A percentile compares a stretch with the other conserved stretches of the same genome.
phyloP scores from a whole-genome alignment of 164 flowering plant genomes.

The Vitis amurensis region DNA sequence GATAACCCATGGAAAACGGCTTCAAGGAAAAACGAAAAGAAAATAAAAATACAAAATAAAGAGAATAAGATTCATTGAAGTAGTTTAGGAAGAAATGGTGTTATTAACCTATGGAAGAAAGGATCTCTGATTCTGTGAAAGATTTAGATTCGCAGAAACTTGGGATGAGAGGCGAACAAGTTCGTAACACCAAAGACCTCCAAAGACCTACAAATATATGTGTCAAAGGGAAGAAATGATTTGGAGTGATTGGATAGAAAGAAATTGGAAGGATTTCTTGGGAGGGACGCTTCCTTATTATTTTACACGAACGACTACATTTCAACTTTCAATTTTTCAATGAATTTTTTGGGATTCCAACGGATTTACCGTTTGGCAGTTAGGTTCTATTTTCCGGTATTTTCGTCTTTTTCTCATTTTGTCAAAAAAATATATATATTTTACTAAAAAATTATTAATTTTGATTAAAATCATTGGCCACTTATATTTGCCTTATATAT shows the following conservation, averaged over 20 bases:
- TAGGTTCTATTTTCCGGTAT: background rate
- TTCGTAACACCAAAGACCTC: background rate
- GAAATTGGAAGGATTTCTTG: conserved; percentile 32
- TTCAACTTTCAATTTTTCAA: background rate
- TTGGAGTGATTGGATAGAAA: conserved; percentile 1
- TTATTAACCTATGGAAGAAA: conserved; percentile 8
- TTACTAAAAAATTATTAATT: too few relatives aligned
- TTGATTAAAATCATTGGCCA: too few relatives aligned
- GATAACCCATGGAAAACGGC: too few relatives aligned
- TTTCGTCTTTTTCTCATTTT: conserved; percentile 11
- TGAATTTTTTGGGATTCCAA: conserved; percentile 29
- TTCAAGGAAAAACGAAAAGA: background rate
- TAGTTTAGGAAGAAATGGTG: conserved; percentile 3
- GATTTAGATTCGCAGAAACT: conserved; percentile 18
- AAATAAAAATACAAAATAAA: background rate
- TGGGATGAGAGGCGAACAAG: conserved; percentile 24
- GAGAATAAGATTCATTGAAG: background rate
- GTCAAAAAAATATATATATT: too few relatives aligned
- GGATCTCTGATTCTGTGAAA: conserved; percentile 21
- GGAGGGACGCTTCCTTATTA: conserved; percentile 27
- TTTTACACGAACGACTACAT: conserved; percentile 13
- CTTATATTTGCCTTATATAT: too few relatives aligned
- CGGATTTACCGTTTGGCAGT: conserved; percentile 28
- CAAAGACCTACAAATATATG: background rate
- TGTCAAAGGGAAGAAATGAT: conserved; percentile 1